Evolutionary conservation across 1,284 basidiomycete genomes (phyloP), one percentile per base, ranked within the genome.

Genomic region (Tilletia indica): DNA sequence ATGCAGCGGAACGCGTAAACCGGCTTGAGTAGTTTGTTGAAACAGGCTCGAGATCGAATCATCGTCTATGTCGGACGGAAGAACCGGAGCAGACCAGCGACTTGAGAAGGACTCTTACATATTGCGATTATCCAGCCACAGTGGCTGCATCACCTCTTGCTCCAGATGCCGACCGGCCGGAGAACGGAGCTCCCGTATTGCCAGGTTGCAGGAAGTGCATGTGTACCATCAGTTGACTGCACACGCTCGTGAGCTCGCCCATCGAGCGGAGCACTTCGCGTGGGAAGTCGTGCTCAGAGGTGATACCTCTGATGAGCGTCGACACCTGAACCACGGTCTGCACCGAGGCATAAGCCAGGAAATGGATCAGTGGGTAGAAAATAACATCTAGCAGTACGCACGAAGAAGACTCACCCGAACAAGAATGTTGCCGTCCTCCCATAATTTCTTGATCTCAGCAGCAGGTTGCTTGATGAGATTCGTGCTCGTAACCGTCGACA

Each of bases 181-280:
- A 31, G 25, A 31, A 31, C 25, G 25, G 25, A 31, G 25, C 25
- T 31, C 25, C 25, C 25, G 25, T 31, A 2, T 31, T 31, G 25
- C 25, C 25, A 54, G 54, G 45, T 31, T 68, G 25, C 19, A 51
- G 49, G 68, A 81, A 77, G 25, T 79, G 72, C 73, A 82, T 70
- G 67, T 82, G 78, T 3, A 81, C 73, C 31, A 78, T 80, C 21
- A 83, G 68, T 21, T 78, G 76, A 4, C 76, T 74, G 69, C 77
- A 80, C 1, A 74, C 73, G 51, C 76, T 76, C 16, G 79, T 80
- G n/a, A 83, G 74, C 47, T 78, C 79, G 8, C 76, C 80, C 51
- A 83, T 56, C 54, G 72, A 63, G 21, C 78, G 39, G 54, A 78
- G 70, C 16, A 80, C 68, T 4, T 81, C 79, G 5, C 74, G 71